These are phyloP conservation scores for Stephanodiscus triporus DNA, from an alignment of 108 stramenopile genomes.

Conservation along the genomic window DNA sequence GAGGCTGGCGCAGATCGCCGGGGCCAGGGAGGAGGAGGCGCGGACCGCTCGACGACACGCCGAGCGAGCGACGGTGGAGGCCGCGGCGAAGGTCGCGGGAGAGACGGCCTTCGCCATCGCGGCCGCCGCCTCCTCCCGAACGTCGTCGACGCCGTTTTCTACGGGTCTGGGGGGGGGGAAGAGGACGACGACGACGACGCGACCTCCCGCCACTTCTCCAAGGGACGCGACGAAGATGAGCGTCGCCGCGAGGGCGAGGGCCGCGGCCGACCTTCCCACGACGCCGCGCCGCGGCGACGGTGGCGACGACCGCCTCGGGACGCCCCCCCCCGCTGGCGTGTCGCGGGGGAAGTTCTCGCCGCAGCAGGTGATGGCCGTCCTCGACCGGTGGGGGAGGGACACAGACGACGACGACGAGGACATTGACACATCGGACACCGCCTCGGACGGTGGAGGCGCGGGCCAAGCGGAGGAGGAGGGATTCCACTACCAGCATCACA, in stretches of 20 bases:
- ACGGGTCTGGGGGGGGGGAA: not conserved
- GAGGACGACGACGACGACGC: not conserved
- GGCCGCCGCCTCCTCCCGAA: constrained; percentile 4
- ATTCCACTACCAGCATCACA: constrained; percentile 16
- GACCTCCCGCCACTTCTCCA: too few relatives aligned
- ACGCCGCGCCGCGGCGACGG: too few relatives aligned
- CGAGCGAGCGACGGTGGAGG: not conserved
- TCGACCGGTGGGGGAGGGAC: constrained; percentile 31
- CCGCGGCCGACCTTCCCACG: too few relatives aligned
- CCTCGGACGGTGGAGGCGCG: not conserved
- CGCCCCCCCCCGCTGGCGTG: constrained; percentile 37
- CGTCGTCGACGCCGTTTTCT: not conserved
- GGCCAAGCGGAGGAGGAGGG: not conserved
- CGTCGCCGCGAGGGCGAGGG: too few relatives aligned
- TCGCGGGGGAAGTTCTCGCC: constrained; percentile 37
- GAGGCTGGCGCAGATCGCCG: constrained; percentile 20
- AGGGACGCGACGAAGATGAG: too few relatives aligned
- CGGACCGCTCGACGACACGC: not conserved
- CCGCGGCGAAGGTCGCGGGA: constrained; percentile 13
- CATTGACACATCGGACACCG: not conserved
- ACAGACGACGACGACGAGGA: constrained; percentile 22
- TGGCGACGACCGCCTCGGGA: too few relatives aligned
- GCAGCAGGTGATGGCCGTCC: constrained; percentile 23
- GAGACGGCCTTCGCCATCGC: constrained; percentile 33
- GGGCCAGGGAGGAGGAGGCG: constrained; percentile 12